Base-by-base conservation (phyloP, 192 early-diverging fungal species). In the Rhizophagus prolifer region DNA sequence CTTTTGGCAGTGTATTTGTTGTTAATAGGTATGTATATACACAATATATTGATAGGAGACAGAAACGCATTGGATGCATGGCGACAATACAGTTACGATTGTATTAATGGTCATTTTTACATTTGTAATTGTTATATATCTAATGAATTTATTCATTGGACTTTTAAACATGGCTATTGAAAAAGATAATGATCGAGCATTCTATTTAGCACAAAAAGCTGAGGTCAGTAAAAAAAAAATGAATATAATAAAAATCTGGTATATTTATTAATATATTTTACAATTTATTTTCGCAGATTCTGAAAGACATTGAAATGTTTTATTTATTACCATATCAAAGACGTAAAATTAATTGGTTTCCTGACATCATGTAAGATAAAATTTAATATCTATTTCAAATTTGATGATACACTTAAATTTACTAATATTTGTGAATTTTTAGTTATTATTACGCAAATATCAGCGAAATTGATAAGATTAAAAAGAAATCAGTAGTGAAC, bases 131-230 rank as follows among this genome's bases (percentile, higher is more conserved):
- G 34, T 34, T 13, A 4, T 69, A 19, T 69, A 21, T 16, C 12
- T 69, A 9, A 36, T 69, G 41, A 69, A 69, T 69, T 25, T 69
- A 25, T 69, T 69, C 41, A 69, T 69, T 25, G 34, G 34, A n/a
- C 16, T 69, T 6, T 21, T 69, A 23, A 19, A 13, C 26, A 44
- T 21, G 3, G 28, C 30, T 9, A 34, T 69, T 26, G 41, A 34
- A 1, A 25, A 69, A 16, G 16, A 23, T 19, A 25, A 69, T 38
- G 34, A 69, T 2, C 9, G 34, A 36, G 23, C 9, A 19, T 13
- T 16, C 25, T 69, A 38, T 46, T 16, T 69, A 16, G n/a, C 28
- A 21, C 19, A 34, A 69, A 69, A 69, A 25, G 30, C 28, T 14
- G 67, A 69, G 67, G 67, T 69, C 9, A 44, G 31, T 25, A 34